A percentile compares a stretch with the other conserved stretches of the same genome.
Evolutionary conservation across 1,139 yeast genomes (phyloP).

Genomic region (Yamadazyma spencermartinsiae): DNA sequence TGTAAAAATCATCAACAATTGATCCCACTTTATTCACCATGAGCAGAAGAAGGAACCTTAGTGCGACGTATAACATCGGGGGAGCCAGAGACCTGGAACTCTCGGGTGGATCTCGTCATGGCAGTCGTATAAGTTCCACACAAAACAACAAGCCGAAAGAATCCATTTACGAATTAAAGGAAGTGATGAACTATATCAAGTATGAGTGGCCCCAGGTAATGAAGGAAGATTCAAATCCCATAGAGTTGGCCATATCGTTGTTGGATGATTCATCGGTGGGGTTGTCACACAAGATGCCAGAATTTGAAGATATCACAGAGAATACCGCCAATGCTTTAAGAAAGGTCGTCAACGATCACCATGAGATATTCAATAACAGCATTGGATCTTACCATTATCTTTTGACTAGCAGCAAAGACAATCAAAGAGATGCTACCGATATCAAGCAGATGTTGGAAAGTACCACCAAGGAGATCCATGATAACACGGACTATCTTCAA

Average conservation of each 20-base stretch:
- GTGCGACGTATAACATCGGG: slow-evolving; percentile 21
- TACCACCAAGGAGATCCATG: slow-evolving; percentile 54
- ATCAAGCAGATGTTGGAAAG: slow-evolving; percentile 53
- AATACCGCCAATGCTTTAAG: slow-evolving; percentile 61
- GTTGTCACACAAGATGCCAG: slow-evolving; percentile 65
- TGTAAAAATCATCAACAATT: background rate
- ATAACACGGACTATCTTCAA: slow-evolving; percentile 54
- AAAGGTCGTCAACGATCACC: slow-evolving; percentile 76
- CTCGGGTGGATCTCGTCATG: background rate
- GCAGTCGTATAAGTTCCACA: slow-evolving; percentile 2
- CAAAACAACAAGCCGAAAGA: slow-evolving; percentile 20
- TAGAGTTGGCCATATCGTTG: slow-evolving; percentile 78
- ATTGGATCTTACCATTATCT: slow-evolving; percentile 73
- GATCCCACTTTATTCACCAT: background rate
- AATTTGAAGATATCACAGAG: slow-evolving; percentile 54
- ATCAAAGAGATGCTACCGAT: slow-evolving; percentile 53
- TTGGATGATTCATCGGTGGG: slow-evolving; percentile 90
- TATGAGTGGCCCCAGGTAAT: slow-evolving; percentile 50
- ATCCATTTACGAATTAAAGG: slow-evolving; percentile 39
- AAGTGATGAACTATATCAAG: slow-evolving; percentile 35
- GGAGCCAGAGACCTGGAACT: too few species aligned
- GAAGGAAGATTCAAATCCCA: slow-evolving; percentile 60
- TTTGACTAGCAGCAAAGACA: slow-evolving; percentile 54
- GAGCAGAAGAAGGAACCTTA: slow-evolving; percentile 21
- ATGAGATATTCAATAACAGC: slow-evolving; percentile 81